Evolutionary conservation across 139 green algal genomes (phyloP).

Genomic region (Micractinium sp.): DNA sequence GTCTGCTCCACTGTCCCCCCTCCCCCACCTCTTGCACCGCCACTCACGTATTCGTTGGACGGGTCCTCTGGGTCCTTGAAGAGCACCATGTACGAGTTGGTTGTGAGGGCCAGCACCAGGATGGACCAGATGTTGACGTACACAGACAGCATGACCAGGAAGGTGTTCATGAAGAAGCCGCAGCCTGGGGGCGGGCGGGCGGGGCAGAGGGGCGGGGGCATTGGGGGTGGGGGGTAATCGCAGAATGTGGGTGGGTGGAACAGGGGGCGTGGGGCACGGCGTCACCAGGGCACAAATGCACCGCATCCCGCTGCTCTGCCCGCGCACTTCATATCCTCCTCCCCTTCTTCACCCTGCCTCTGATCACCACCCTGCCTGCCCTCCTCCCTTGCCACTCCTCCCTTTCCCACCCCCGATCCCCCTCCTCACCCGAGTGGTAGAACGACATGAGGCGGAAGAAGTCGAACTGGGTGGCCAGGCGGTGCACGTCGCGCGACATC

Average conservation of each 20-base stretch:
- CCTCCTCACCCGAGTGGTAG: constrained; percentile 67
- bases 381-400: background rate
- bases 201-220: background rate
- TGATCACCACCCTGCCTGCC: background rate
- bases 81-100: background rate
- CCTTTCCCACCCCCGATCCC: background rate
- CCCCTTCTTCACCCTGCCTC: background rate
- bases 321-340: too few species aligned
- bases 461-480: constrained; percentile 78
- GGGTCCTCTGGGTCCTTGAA: background rate
- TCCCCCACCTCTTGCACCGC: background rate
- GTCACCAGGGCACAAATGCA: background rate
- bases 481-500: constrained; percentile 79
- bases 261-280: background rate
- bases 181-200: constrained; percentile 40
- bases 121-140: constrained; percentile 73
- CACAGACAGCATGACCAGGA: constrained; percentile 72
- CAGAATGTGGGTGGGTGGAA: background rate
- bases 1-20: background rate
- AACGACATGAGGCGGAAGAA: constrained; percentile 84
- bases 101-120: constrained; percentile 57
- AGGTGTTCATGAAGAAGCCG: constrained; percentile 84
- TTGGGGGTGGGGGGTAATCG: too few species aligned
- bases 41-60: background rate
- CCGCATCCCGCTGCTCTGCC: too few species aligned